These are phyloP conservation scores for Suhomyces canberraensis DNA, from an alignment of 805 yeast species.

Conservation along the genomic window DNA sequence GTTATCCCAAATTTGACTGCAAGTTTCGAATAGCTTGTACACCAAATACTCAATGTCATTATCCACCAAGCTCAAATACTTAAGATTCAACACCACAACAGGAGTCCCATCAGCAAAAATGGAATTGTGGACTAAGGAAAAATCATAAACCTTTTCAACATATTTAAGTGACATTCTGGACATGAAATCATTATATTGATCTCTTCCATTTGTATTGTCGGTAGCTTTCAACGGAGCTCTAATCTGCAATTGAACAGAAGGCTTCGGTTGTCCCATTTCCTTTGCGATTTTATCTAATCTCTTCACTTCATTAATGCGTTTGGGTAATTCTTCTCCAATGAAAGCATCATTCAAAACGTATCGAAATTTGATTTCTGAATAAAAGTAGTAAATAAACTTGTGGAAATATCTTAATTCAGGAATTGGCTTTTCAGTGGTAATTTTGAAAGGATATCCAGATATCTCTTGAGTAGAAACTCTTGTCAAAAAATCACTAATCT, in stretches of 20 bases:
- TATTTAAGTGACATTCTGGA: slow-evolving; percentile 58
- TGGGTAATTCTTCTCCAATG: slow-evolving; percentile 11
- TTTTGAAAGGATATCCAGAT: slow-evolving; percentile 9
- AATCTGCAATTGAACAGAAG: slow-evolving; percentile 53
- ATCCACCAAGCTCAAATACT: slow-evolving; percentile 31
- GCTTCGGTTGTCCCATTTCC: slow-evolving; percentile 57
- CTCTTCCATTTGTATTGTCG: slow-evolving; percentile 44
- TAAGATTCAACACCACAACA: slow-evolving; percentile 51
- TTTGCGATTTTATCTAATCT: slow-evolving; percentile 47
- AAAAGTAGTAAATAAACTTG: slow-evolving; percentile 37
- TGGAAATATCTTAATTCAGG: slow-evolving; percentile 40
- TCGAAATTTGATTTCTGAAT: slow-evolving; percentile 26
- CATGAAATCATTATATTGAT: slow-evolving; percentile 70
- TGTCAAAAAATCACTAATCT: slow-evolving; percentile 27
- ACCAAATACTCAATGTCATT: slow-evolving; percentile 47
- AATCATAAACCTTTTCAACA: slow-evolving; percentile 40
- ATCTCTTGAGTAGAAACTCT: slow-evolving; percentile 18
- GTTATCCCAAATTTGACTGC: slow-evolving; percentile 69
- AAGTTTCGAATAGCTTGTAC: slow-evolving; percentile 60
- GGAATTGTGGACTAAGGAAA: slow-evolving; percentile 55
- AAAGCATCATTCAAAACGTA: slow-evolving; percentile 24
- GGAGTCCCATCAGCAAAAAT: slow-evolving; percentile 74
- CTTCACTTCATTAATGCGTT: slow-evolving; percentile 27
- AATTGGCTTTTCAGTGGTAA: slow-evolving; percentile 20
- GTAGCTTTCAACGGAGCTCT: slow-evolving; percentile 46